These are phyloP conservation scores for Cryomyces antarcticus DNA, from an alignment of 495 filamentous ascomycete genomes.

Conservation along the genomic window DNA sequence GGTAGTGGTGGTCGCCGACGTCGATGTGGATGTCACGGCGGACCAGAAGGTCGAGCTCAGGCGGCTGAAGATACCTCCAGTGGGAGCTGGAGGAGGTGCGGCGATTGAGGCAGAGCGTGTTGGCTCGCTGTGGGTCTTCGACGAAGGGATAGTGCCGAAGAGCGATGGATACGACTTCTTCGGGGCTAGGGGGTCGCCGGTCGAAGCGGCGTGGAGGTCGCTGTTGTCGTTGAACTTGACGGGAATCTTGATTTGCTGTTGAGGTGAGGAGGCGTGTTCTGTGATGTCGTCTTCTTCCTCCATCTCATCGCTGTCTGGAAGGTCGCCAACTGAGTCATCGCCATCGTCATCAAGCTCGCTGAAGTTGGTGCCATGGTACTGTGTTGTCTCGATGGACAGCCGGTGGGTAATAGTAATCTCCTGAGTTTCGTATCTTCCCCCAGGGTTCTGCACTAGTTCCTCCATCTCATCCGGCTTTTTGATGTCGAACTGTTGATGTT, in stretches of 20 bases:
- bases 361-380: not conserved
- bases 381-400: conserved; percentile 1
- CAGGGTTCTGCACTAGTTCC: no score
- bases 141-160: not conserved
- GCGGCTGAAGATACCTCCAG: not conserved
- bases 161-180: conserved; percentile 4
- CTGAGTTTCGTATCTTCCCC: no score
- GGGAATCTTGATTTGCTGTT: no score
- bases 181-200: conserved; percentile 1
- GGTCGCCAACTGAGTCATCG: not conserved
- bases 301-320: not conserved
- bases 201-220: conserved; percentile 1
- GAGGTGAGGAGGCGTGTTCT: no score
- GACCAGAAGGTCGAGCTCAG: not conserved
- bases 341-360: not conserved
- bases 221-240: not conserved
- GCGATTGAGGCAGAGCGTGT: not conserved
- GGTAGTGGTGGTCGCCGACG: not conserved
- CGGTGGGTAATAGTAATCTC: no score
- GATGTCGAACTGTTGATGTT: not conserved
- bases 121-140: not conserved
- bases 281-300: no score
- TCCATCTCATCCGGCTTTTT: conserved; percentile 1
- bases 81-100: conserved; percentile 1
- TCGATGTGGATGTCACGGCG: not conserved